These are phyloP conservation scores for Myxozyma neotropica DNA, from an alignment of 805 yeast genomes.

Conservation along the genomic window DNA sequence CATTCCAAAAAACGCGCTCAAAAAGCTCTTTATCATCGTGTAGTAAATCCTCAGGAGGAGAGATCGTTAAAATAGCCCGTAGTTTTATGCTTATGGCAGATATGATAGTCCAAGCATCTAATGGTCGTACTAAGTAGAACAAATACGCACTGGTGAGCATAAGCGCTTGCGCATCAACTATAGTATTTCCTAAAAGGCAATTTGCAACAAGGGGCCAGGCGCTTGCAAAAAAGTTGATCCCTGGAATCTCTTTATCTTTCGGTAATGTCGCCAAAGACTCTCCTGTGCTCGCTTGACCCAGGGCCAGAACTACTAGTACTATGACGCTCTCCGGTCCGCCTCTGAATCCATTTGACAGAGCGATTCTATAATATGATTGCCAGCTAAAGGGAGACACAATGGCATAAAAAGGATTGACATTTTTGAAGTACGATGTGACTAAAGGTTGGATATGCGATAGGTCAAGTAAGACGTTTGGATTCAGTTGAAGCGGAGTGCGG, in stretches of 20 bases:
- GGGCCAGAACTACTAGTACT: constrained; percentile 23
- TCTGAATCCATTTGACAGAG: constrained; percentile 21
- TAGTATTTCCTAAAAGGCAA: constrained; percentile 12
- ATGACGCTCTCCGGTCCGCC: constrained; percentile 25
- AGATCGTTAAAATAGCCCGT: background rate
- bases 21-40: constrained; percentile 16
- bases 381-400: constrained; percentile 25
- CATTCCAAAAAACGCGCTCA: constrained; percentile 26
- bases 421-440: constrained; percentile 17
- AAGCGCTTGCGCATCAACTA: constrained; percentile 22
- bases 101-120: constrained; percentile 24
- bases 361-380: constrained; percentile 18
- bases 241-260: constrained; percentile 8
- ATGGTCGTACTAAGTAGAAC: constrained; percentile 21
- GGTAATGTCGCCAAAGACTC: background rate
- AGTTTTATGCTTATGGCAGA: constrained; percentile 18
- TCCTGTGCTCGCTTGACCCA: constrained; percentile 18
- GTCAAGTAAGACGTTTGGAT: constrained; percentile 20
- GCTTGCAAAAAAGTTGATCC: constrained; percentile 19
- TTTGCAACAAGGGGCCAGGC: constrained; percentile 23
- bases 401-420: constrained; percentile 24
- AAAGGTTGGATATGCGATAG: constrained; percentile 26
- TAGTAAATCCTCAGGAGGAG: constrained; percentile 6
- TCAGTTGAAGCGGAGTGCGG: constrained; percentile 10
- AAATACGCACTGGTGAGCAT: constrained; percentile 21